These are phyloP conservation scores for Botrytis fragariae DNA, from an alignment of 2,329 filamentous ascomycete genomes.

Conservation along the genomic window DNA sequence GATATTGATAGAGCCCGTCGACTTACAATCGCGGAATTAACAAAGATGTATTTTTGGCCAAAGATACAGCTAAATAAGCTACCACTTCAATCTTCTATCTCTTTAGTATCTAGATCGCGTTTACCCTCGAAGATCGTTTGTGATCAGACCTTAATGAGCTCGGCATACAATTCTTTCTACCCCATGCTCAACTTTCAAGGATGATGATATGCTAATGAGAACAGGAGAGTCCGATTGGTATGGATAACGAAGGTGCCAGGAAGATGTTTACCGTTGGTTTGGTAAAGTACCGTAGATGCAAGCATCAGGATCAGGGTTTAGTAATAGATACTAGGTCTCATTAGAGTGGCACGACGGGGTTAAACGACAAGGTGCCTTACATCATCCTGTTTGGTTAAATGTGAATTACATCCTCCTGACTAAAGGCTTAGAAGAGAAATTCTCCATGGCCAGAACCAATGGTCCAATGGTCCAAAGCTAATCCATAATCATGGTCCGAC, in stretches of 20 bases:
- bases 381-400: constrained; percentile 3
- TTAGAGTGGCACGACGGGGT: background rate
- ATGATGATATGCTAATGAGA: constrained; percentile 6
- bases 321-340: background rate
- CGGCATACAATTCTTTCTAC: background rate
- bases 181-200: background rate
- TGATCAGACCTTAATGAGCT: background rate
- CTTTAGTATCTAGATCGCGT: background rate
- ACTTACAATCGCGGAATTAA: background rate
- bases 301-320: constrained; percentile 16
- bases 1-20: background rate
- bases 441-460: background rate
- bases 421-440: background rate
- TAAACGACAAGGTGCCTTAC: background rate
- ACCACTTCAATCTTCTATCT: background rate
- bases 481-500: background rate
- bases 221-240: constrained; percentile 17
- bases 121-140: background rate
- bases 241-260: constrained; percentile 6
- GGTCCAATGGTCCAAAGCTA: background rate
- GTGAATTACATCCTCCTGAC: constrained; percentile 5
- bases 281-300: constrained; percentile 20
- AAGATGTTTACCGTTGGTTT: constrained; percentile 20
- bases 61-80: background rate
- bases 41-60: background rate